Evolutionary conservation across 2,329 filamentous ascomycete genomes (phyloP), one percentile per base, ranked within the genome.

Genomic region (Emydomyces testavorans): DNA sequence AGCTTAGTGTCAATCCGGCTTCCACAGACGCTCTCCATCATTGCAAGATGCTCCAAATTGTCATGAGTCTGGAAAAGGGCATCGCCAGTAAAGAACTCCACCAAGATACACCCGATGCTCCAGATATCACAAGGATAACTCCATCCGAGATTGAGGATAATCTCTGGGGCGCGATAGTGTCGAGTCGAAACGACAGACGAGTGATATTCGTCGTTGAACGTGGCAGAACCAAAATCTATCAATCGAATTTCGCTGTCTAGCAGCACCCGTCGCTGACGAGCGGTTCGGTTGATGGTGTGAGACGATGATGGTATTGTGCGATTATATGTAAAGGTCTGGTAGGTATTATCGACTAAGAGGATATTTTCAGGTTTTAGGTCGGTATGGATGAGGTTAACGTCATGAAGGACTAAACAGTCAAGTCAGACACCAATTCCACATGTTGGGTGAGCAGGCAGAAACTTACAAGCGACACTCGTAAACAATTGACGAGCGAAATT

Each of bases 401-500:
- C 92, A 63, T 98, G 92, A 18, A 98, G 74, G 66, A 96, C 87
- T 94, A 49, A 53, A 23, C 11, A 36, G 20, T 18, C 28, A 7
- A 45, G 42, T 46, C 18, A 37, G 18, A 51, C 63, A 48, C 65
- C 65, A 54, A 18, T 40, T 23, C 16, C 60, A 51, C 48, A 43
- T 32, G 20, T 7, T 48, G 26, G n/a, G 10, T 37, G 24, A 20
- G 44, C 23, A 40, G 29, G 7, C 1, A 23, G n/a, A n/a, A 13
- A 79, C 86, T 75, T 71, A 94, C 87, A 98, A 50, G 92, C 92
- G 60, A 98, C 93, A 60, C 90, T 96, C n/a, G 90, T 96, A 52
- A 98, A 85, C 13, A 98, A 73, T 63, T 98, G 92, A 42, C 90
- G 80, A 40, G 92, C 92, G 72, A 98, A 96, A 63, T 79, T 90